Evolutionary conservation across 1,284 basidiomycete genomes (phyloP).

Genomic region (Cutaneotrichosporon sp.): DNA sequence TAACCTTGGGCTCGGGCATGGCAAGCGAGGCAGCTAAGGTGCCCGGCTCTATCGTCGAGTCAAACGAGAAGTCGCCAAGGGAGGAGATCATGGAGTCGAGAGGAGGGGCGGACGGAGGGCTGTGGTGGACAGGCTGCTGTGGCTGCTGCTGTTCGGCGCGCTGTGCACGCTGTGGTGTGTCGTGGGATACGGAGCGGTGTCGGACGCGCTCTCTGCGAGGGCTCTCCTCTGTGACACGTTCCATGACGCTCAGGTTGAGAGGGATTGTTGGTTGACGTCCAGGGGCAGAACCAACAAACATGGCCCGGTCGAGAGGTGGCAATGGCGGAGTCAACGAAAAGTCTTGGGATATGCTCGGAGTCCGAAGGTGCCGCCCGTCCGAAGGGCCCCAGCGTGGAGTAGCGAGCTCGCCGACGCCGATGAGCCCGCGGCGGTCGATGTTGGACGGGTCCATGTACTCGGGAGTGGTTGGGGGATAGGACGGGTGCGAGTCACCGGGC

Average conservation of each 20-base stretch:
- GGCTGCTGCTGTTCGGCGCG: background rate
- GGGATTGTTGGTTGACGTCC: background rate
- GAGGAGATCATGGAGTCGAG: constrained; percentile 30
- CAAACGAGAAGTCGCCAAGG: constrained; percentile 44
- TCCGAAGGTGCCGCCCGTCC: constrained; percentile 38
- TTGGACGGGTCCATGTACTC: constrained; percentile 64
- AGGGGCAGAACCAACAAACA: constrained; percentile 22
- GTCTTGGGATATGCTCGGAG: constrained; percentile 50
- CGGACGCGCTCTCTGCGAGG: constrained; percentile 22
- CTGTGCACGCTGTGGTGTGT: constrained; percentile 14
- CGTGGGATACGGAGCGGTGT: constrained; percentile 27
- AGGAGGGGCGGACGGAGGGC: background rate
- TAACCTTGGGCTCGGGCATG: constrained; percentile 19
- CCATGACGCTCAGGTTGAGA: constrained; percentile 26
- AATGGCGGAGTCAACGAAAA: constrained; percentile 29
- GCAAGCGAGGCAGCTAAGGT: constrained; percentile 37
- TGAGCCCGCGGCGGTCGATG: constrained; percentile 83
- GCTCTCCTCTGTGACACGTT: constrained; percentile 32
- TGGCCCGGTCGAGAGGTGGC: constrained; percentile 20
- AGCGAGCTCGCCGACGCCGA: constrained; percentile 94
- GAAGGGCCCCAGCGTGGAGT: constrained; percentile 86
- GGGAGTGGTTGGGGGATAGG: constrained; percentile 38
- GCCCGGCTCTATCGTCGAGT: constrained; percentile 40
- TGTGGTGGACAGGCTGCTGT: background rate
- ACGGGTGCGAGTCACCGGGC: constrained; percentile 14